A percentile compares a stretch with the other conserved stretches of the same genome.
These are phyloP conservation scores for Prunus fruticosa DNA, from an alignment of 306 rosid species.

Conservation along the genomic window DNA sequence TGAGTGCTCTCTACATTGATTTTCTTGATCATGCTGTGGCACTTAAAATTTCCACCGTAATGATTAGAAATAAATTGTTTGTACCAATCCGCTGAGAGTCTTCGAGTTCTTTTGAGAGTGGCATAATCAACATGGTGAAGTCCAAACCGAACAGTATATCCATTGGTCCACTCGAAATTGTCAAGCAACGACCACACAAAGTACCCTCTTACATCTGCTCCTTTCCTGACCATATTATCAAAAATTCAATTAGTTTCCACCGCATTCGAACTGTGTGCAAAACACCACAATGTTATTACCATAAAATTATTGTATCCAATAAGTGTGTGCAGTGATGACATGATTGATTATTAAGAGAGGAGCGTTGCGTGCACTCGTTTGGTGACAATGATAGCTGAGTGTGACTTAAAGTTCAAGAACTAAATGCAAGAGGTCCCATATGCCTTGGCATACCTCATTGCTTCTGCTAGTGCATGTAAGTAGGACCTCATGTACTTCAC, in stretches of 20 bases:
- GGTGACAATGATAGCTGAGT: neutral
- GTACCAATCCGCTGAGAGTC: slow-evolving; percentile 61
- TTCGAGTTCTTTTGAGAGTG: slow-evolving; percentile 48
- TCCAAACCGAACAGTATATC: slow-evolving; percentile 49
- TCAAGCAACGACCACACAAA: slow-evolving; percentile 69
- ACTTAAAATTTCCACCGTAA: slow-evolving; percentile 3
- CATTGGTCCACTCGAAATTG: slow-evolving; percentile 56
- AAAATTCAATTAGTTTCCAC: neutral
- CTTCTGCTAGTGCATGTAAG: slow-evolving; percentile 44
- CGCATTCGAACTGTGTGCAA: neutral
- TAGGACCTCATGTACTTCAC: slow-evolving; percentile 47
- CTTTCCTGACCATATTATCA: slow-evolving; percentile 17
- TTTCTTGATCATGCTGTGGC: neutral
- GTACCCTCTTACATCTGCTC: slow-evolving; percentile 72
- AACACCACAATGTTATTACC: neutral
- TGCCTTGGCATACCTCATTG: slow-evolving; percentile 38
- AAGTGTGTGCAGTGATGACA: neutral
- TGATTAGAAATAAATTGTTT: slow-evolving; percentile 40
- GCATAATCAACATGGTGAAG: slow-evolving; percentile 41
- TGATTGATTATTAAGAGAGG: neutral
- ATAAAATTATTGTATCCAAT: neutral
- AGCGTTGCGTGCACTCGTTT: neutral
- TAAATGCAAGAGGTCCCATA: neutral
- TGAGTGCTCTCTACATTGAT: neutral
- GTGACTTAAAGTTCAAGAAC: neutral